phyloP scores from a whole-genome alignment of 805 yeast genomes.

The Ogataea philodendri region DNA sequence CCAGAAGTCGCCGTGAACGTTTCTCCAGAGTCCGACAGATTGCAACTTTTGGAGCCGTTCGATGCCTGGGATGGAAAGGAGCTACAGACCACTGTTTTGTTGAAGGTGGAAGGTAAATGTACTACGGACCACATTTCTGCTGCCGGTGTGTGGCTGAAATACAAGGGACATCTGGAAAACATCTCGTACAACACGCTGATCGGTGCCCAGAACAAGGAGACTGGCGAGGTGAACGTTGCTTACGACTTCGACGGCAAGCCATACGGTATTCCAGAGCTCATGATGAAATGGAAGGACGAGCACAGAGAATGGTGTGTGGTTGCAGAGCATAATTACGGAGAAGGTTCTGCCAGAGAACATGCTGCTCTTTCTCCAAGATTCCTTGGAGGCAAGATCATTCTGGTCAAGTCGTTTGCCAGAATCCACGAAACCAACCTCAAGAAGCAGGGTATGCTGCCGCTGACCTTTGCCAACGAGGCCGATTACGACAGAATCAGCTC shows the following conservation, averaged over 20 bases:
- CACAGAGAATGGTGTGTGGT: conserved; percentile 87
- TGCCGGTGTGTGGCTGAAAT: conserved; percentile 98
- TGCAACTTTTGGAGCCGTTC: conserved; percentile 89
- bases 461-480: conserved; percentile 84
- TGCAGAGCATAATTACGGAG: conserved; percentile 98
- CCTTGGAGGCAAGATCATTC: conserved; percentile 84
- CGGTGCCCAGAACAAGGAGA: conserved; percentile 96
- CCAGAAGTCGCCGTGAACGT: conserved; percentile 50
- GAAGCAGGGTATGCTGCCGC: conserved; percentile 96
- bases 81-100: conserved; percentile 65
- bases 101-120: conserved; percentile 97
- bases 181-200: conserved; percentile 92
- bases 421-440: conserved; percentile 97
- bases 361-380: conserved; percentile 96
- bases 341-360: conserved; percentile 98
- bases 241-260: conserved; percentile 79
- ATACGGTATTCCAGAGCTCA: conserved; percentile 88
- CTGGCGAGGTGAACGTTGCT: conserved; percentile 91
- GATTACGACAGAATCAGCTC: conserved; percentile 82
- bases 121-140: conserved; percentile 98
- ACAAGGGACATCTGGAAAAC: conserved; percentile 96
- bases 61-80: conserved; percentile 85
- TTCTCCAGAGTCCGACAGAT: conserved; percentile 87
- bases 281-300: conserved; percentile 92
- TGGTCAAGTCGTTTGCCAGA: conserved; percentile 95